Base-by-base conservation (phyloP, 1,284 basidiomycete genomes). In the Rugosomyces carneus region DNA sequence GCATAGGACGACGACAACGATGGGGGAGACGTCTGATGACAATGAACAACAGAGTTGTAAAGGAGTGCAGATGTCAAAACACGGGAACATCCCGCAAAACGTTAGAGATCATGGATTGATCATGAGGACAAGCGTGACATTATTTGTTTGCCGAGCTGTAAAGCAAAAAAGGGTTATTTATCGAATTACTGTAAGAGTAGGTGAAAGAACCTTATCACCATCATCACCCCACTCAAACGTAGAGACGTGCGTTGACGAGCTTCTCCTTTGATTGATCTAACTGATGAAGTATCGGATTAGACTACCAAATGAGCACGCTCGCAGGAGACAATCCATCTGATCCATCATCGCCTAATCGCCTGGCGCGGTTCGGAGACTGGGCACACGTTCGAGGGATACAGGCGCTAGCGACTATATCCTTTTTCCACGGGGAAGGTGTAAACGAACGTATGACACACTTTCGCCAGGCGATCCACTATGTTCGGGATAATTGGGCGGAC, bases 341-440 rank as follows among this genome's bases (percentile, higher is more conserved):
- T 2, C 27, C 27, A 13, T 23, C 40, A 35, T 31, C 40, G 27
- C 20, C 40, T 23, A 39, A 45, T 45, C 46, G 44, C 37, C 44
- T 48, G 15, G 32, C 42, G 21, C 43, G 50, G 46, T 51, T 48
- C n/a, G 44, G 36, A 31, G 47, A 51, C 35, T 51, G 50, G 50
- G 43, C 46, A 20, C 29, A 42, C 7, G 31, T 51, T 15, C 44
- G 29, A 29, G 40, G 42, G 7, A 27, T 7, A 13, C 40, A 40
- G 26, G 23, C 21, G n/a, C 18, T 40, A 31, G 20, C 19, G 36
- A 24, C 37, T 7, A 26, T 42, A 31, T n/a, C 15, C 15, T 52
- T 52, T 27, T 47, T 50, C 21, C 37, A 42, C 2, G 48, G 51
- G 8, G 26, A 44, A 19, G 45, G 35, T 3, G 44, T 52, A 29